Evolutionary conservation across 805 yeast species (phyloP).

Genomic region (Barnettozyma sucrosica): DNA sequence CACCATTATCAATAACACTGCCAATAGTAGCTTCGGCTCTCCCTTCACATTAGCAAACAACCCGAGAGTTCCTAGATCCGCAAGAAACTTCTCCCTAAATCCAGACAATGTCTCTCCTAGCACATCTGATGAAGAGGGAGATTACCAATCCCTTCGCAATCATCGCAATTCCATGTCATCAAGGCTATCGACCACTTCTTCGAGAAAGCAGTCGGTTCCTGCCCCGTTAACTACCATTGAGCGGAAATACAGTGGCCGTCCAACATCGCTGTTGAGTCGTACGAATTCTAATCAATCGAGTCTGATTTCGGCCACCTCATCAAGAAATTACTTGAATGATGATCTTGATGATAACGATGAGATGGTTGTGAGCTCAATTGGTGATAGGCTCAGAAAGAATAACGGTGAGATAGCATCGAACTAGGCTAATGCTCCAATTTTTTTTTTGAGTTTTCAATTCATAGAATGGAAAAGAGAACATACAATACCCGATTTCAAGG

Average conservation of each 20-base stretch:
- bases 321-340: constrained; percentile 8
- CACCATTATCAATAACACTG: constrained; percentile 9
- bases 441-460: too few relatives aligned
- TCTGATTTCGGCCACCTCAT: constrained; percentile 9
- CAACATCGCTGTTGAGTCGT: constrained; percentile 2
- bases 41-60: constrained; percentile 26
- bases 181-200: constrained; percentile 9
- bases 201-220: constrained; percentile 5
- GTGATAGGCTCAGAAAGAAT: constrained; percentile 29
- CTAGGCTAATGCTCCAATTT: neutral
- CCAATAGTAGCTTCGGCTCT: constrained; percentile 28
- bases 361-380: constrained; percentile 30
- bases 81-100: constrained; percentile 18
- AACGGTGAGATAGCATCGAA: constrained; percentile 24
- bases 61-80: constrained; percentile 12
- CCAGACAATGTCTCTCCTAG: constrained; percentile 22
- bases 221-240: neutral
- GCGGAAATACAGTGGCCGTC: neutral
- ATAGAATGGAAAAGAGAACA: neutral
- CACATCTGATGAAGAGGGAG: constrained; percentile 26
- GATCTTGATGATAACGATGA: constrained; percentile 17
- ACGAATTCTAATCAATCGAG: constrained; percentile 16
- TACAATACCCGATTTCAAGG: neutral
- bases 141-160: constrained; percentile 9
- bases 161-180: constrained; percentile 16